Conservation (phyloP, 352 stramenopile species). For the Phytopythium vexans region DNA sequence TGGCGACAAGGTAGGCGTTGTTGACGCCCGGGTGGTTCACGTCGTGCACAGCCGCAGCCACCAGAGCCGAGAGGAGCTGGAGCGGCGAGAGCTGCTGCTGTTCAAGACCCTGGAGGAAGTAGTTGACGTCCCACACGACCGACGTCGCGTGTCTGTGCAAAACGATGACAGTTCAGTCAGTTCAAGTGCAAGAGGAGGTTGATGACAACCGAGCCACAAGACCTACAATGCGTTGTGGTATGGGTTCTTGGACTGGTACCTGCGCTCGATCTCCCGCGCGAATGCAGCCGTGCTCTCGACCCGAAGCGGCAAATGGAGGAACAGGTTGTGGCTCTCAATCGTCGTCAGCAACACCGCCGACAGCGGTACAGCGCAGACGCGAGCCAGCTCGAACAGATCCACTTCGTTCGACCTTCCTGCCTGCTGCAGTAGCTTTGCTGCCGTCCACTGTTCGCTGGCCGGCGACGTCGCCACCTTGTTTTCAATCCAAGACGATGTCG, state of each 20-base stretch:
- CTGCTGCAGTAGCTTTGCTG: slow-evolving; percentile 31
- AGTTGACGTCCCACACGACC: slow-evolving; percentile 73
- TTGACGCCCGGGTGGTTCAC: slow-evolving; percentile 91
- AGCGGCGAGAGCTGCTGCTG: slow-evolving; percentile 28
- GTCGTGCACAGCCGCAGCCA: slow-evolving; percentile 91
- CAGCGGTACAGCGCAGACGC: slow-evolving; percentile 43
- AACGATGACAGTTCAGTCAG: slow-evolving; percentile 1
- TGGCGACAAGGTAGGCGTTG: slow-evolving; percentile 89
- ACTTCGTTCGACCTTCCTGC: slow-evolving; percentile 38
- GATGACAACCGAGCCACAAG: neutral
- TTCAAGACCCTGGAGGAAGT: slow-evolving; percentile 51
- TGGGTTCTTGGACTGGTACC: slow-evolving; percentile 69
- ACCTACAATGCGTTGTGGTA: slow-evolving; percentile 80
- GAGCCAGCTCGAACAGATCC: slow-evolving; percentile 48
- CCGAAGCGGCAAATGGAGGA: slow-evolving; percentile 46
- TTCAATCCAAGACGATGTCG: no score
- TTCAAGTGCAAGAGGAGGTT: neutral
- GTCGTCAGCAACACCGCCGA: slow-evolving; percentile 61
- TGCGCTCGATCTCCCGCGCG: slow-evolving; percentile 56
- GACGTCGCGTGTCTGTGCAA: slow-evolving; percentile 55
- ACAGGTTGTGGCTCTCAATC: slow-evolving; percentile 63
- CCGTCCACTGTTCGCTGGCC: slow-evolving; percentile 25
- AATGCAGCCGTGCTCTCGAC: slow-evolving; percentile 54
- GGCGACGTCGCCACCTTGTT: neutral
- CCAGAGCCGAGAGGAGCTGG: slow-evolving; percentile 73